These are phyloP conservation scores for Bothriochloa decipiens DNA, from an alignment of 176 grass and related monocot genomes.

Conservation along the genomic window DNA sequence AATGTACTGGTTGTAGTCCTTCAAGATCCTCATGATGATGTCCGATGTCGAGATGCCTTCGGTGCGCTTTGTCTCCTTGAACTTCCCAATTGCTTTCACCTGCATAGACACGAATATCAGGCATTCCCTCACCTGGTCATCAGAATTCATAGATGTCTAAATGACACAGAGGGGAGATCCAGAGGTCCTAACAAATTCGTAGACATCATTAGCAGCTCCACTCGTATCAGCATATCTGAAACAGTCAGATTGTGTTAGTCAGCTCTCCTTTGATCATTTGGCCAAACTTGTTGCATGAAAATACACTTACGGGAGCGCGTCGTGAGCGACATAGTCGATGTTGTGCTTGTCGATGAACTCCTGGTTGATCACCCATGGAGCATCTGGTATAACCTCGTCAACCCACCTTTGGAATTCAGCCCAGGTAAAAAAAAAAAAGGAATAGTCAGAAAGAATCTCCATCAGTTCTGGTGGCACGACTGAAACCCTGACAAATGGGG, in stretches of 20 bases:
- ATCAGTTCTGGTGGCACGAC: neutral
- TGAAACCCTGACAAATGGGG: neutral
- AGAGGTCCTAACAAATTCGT: slow-evolving; percentile 68
- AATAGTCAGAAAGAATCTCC: neutral
- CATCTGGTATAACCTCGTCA: slow-evolving; percentile 79
- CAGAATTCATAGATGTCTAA: neutral
- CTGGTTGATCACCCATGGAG: slow-evolving; percentile 68
- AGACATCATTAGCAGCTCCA: slow-evolving; percentile 87
- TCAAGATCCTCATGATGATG: slow-evolving; percentile 94
- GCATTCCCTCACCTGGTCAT: neutral
- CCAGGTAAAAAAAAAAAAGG: neutral
- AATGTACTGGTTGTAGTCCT: slow-evolving; percentile 93
- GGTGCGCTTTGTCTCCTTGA: slow-evolving; percentile 89
- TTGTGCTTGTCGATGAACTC: slow-evolving; percentile 77
- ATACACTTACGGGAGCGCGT: slow-evolving; percentile 67
- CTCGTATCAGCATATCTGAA: slow-evolving; percentile 86
- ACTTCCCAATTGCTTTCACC: slow-evolving; percentile 80
- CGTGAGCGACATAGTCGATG: slow-evolving; percentile 73
- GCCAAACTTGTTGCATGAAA: neutral
- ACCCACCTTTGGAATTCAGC: slow-evolving; percentile 60
- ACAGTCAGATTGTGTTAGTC: neutral
- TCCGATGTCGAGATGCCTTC: slow-evolving; percentile 89
- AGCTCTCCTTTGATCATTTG: neutral
- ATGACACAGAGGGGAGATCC: neutral
- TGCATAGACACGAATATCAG: slow-evolving; percentile 37